Conservation (phyloP, 345 rosid genomes). For the Ailanthus altissimus region DNA sequence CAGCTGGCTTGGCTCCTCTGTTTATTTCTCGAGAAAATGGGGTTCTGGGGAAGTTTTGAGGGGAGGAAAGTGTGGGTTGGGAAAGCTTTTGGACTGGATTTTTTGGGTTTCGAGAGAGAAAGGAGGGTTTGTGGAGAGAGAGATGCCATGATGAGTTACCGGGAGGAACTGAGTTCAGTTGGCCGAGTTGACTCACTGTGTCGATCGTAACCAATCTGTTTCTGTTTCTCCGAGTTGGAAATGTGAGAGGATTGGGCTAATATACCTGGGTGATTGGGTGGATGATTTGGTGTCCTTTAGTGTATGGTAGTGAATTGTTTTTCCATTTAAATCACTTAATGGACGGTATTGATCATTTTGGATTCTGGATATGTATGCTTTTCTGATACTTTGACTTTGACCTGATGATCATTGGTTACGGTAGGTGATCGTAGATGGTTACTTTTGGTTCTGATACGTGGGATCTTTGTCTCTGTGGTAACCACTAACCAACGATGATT, state of each 20-base stretch:
- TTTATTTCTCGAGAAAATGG: constrained; percentile 40
- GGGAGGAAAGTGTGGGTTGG: constrained; percentile 17
- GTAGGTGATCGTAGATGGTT: not conserved
- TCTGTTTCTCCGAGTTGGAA: constrained; percentile 41
- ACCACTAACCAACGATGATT: not conserved
- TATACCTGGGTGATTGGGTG: not conserved
- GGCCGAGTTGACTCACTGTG: constrained; percentile 37
- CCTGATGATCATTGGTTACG: not conserved
- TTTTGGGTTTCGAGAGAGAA: constrained; percentile 52
- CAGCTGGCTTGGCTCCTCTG: constrained; percentile 31
- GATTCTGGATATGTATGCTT: not conserved
- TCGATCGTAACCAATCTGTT: constrained; percentile 14
- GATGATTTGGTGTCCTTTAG: not conserved
- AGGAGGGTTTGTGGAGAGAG: constrained; percentile 56
- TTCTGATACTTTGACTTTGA: not conserved
- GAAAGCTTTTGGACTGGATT: constrained; percentile 28
- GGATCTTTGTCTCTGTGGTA: not conserved
- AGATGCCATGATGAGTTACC: constrained; percentile 61
- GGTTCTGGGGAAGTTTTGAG: constrained; percentile 34
- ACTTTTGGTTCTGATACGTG: not conserved
- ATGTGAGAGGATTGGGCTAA: constrained; percentile 1
- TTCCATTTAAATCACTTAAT: not conserved
- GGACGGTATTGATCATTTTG: not conserved
- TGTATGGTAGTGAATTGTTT: not conserved
- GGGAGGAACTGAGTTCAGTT: constrained; percentile 38